A percentile compares a stretch with the other conserved stretches of the same genome.
Evolutionary conservation across 2,329 filamentous ascomycete species (phyloP).

Genomic region (Aspergillus aculeatus): DNA sequence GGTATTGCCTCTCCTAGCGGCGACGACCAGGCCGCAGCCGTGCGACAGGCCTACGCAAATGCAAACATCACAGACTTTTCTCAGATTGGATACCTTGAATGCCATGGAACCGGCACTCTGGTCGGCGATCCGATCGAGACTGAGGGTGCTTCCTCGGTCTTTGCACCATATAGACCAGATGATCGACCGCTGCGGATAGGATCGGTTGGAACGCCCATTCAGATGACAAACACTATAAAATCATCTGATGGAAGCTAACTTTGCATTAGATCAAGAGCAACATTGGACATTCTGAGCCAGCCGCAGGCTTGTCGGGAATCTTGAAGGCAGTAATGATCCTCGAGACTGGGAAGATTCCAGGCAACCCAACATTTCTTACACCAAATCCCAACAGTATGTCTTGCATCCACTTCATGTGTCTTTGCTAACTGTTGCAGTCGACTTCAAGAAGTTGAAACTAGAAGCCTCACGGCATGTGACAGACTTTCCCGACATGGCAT

Average conservation of each 20-base stretch:
- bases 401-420: no score
- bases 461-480: conserved; percentile 11
- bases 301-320: conserved; percentile 28
- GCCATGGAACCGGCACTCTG: conserved; percentile 42
- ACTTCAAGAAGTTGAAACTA: conserved; percentile 19
- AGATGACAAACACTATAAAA: neutral
- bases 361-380: conserved; percentile 25
- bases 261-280: conserved; percentile 23
- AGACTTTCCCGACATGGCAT: conserved; percentile 20
- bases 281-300: conserved; percentile 28
- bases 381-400: conserved; percentile 18
- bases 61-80: conserved; percentile 30
- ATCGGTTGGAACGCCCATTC: conserved; percentile 5
- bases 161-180: conserved; percentile 10
- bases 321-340: conserved; percentile 28
- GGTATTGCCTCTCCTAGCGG: conserved; percentile 8
- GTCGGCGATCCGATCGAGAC: conserved; percentile 30
- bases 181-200: conserved; percentile 20
- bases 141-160: conserved; percentile 20
- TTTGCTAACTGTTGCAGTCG: conserved; percentile 9
- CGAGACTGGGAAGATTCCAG: conserved; percentile 27
- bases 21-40: conserved; percentile 4
- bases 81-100: conserved; percentile 37
- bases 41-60: conserved; percentile 1
- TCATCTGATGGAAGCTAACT: neutral